These are phyloP conservation scores for Polytrichum commune DNA, from an alignment of 225 moss, liverwort and hornwort genomes.

Conservation along the genomic window DNA sequence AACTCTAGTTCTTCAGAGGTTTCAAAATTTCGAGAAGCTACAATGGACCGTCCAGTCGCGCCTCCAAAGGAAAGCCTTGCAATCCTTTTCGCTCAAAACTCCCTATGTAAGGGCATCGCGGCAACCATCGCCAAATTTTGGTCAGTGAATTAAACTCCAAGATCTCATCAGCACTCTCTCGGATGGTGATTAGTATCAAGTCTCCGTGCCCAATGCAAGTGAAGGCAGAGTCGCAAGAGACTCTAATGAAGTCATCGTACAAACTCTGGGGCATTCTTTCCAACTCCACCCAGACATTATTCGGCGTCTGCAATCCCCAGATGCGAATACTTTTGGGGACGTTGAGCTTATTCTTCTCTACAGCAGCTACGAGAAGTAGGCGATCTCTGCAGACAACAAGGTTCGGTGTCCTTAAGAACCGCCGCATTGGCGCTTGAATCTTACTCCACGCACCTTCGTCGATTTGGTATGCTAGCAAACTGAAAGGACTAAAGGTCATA, in stretches of 20 bases:
- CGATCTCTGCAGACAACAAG: constrained; percentile 23
- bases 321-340: constrained; percentile 15
- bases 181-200: constrained; percentile 17
- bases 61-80: constrained; percentile 19
- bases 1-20: no score
- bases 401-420: constrained; percentile 15
- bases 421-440: constrained; percentile 17
- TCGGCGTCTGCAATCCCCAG: constrained; percentile 7
- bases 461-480: constrained; percentile 16
- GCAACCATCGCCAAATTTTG: constrained; percentile 24
- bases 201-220: constrained; percentile 23
- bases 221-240: constrained; percentile 18
- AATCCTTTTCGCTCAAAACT: constrained; percentile 6
- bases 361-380: constrained; percentile 23
- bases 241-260: constrained; percentile 12
- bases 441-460: constrained; percentile 15
- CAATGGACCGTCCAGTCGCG: constrained; percentile 16
- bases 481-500: constrained; percentile 20
- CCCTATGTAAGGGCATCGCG: constrained; percentile 5
- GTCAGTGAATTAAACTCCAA: constrained; percentile 13
- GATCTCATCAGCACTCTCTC: constrained; percentile 14
- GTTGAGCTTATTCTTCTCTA: constrained; percentile 15
- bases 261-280: constrained; percentile 7
- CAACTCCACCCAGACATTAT: constrained; percentile 11
- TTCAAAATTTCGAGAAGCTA: constrained; percentile 3